Evolutionary conservation across 2,329 filamentous ascomycete genomes (phyloP), one percentile per base, ranked within the genome.

Genomic region (Aspergillus proliferans): DNA sequence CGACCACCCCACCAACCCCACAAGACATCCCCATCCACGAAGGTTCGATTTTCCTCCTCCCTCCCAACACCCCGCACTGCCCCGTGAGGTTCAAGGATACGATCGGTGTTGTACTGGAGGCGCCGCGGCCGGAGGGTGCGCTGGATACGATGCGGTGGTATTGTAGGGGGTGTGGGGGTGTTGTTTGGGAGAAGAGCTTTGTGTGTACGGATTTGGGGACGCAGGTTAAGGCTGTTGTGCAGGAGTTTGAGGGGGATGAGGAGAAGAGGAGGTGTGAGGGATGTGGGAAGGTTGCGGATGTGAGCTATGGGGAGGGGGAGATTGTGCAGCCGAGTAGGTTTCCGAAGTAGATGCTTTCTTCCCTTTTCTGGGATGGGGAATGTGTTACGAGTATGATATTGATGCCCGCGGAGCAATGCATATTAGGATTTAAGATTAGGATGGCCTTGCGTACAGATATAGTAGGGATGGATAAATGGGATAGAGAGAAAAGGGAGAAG

Each of bases 41-140:
- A 73, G 92, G 92, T 55, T 90, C 93, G 58, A 87, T 97, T 81
- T 97, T 95, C 70, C 77, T 97, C 4, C 80, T 98, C 1, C 92
- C 92, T 0, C 81, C 85, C n/a, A 91, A 95, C 70, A 93, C 87
- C n/a, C 92, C 92, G 22, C 92, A 97, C 73, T 96, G 95, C 70
- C 92, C 93, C 0, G 88, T 97, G 30, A 83, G 92, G 50, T 97
- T 96, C 71, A 87, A 86, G 63, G 77, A 95, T 71, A 96, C 92
- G 0, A 89, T 97, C n/a, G 92, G 92, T 28, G 78, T 97, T 45
- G 92, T 97, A 30, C 76, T 97, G 50, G 92, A 97, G 76, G 88
- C 95, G 76, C 81, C 82, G 38, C 78, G 93, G 9, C 87, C 88
- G 0, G 72, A 78, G 36, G 82, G 71, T 4, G 83, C 82, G 24